Evolutionary conservation across 2,329 filamentous ascomycete genomes (phyloP).

Genomic region (Verticillium zaregamsianum): DNA sequence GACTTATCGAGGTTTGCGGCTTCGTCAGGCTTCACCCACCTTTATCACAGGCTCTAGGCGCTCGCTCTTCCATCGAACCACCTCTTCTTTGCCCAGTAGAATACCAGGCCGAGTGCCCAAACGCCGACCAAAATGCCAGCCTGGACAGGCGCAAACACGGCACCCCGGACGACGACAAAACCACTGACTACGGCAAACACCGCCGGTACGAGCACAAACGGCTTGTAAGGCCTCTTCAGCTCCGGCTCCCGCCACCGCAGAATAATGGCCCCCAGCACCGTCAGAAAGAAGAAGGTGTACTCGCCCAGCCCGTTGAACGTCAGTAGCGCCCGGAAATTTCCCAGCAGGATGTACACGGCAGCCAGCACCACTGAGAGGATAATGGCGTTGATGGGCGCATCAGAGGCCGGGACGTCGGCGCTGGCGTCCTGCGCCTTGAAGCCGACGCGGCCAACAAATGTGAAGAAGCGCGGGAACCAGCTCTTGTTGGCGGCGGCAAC

Average conservation of each 20-base stretch:
- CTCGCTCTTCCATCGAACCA: background rate
- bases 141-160: slow-evolving; percentile 53
- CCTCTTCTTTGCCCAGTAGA: slow-evolving; percentile 27
- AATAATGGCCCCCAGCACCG: slow-evolving; percentile 54
- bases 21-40: no score
- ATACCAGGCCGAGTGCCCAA: slow-evolving; percentile 42
- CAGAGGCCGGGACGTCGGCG: slow-evolving; percentile 23
- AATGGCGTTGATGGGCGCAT: slow-evolving; percentile 52
- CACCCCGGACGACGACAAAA: slow-evolving; percentile 55
- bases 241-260: slow-evolving; percentile 52
- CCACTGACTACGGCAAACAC: slow-evolving; percentile 55
- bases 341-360: slow-evolving; percentile 54
- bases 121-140: slow-evolving; percentile 47
- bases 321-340: slow-evolving; percentile 56
- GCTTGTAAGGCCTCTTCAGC: slow-evolving; percentile 52
- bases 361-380: slow-evolving; percentile 45
- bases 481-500: slow-evolving; percentile 51
- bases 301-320: slow-evolving; percentile 58
- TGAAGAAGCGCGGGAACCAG: slow-evolving; percentile 45
- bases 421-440: slow-evolving; percentile 5
- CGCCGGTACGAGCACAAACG: slow-evolving; percentile 43
- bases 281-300: slow-evolving; percentile 62
- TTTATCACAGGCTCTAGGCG: background rate
- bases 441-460: slow-evolving; percentile 39
- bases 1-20: no score